Base-by-base conservation (phyloP, 768 basidiomycete species). In the Boletus sensibilis region DNA sequence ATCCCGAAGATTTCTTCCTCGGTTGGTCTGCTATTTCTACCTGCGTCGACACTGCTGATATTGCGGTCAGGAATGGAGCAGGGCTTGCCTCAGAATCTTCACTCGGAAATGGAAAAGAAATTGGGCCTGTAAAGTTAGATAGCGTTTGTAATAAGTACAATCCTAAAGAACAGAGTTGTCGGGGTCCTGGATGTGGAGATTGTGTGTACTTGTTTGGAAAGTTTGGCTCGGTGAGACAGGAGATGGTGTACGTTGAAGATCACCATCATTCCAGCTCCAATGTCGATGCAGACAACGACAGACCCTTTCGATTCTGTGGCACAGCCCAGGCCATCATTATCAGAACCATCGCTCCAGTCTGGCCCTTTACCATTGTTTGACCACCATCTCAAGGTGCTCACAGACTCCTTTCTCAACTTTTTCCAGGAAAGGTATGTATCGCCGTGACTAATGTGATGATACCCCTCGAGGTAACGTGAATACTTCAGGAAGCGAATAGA, bases 391-490 rank as follows among this genome's bases (percentile, higher is more conserved):
- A 82, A 76, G 56, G 76, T 83, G 61, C 70, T 91, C 59, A 80
- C 80, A 4, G 67, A 94, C 63, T 88, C 88, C 4, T 93, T 92
- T 70, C 78, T 95, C 55, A 75, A 67, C 55, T 95, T 94, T 76
- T 94, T 95, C 73, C 83, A 85, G 71, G 93, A 94, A 76, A 81
- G 93, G 92, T 89, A 60, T 59, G 78, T 62, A 41, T 33, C 31
- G 44, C 53, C 47, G 48, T 62, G 52, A 57, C 44, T 58, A 64
- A 35, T 48, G 34, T 45, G 43, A 46, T 62, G 58, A 57, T 56
- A 41, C 52, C 47, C n/a, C 52, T 55, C 57, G 52, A 67, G 53
- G 60, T 68, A 61, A 62, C 50, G 53, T 47, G 49, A 42, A 16
- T 14, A 31, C 59, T 61, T 33, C 67, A 93, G 92, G 68, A 87